Evolutionary conservation across 345 rosid species (phyloP).

Genomic region (Erodium maritimum): DNA sequence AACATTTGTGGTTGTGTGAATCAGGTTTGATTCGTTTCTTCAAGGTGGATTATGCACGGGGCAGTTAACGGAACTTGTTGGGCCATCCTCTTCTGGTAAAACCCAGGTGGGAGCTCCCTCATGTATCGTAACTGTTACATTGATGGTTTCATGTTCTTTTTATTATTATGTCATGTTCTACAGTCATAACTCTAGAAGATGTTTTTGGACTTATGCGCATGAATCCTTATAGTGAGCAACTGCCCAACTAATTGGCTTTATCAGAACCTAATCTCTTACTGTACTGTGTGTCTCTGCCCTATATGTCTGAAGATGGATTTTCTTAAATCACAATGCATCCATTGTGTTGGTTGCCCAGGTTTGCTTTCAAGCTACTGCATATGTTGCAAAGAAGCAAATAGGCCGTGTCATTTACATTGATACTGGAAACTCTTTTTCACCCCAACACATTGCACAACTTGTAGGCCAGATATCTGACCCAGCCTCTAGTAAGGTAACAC

Average conservation of each 20-base stretch:
- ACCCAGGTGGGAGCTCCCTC: constrained; percentile 44
- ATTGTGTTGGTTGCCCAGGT: constrained; percentile 23
- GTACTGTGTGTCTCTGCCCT: too few relatives aligned
- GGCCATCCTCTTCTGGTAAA: constrained; percentile 85
- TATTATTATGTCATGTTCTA: too few relatives aligned
- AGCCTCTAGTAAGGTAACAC: constrained; percentile 26
- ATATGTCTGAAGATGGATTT: too few relatives aligned
- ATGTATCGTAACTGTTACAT: too few relatives aligned
- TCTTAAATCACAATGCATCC: neutral
- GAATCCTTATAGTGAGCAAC: too few relatives aligned
- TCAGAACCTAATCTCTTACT: too few relatives aligned
- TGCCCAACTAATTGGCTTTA: too few relatives aligned
- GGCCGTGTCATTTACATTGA: constrained; percentile 52
- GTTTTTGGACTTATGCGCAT: too few relatives aligned
- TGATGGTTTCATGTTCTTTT: too few relatives aligned
- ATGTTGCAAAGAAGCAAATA: constrained; percentile 32
- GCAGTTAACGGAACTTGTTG: constrained; percentile 70
- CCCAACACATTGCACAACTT: constrained; percentile 43
- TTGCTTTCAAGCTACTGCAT: constrained; percentile 55
- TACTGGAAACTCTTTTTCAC: constrained; percentile 76
- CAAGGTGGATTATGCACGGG: constrained; percentile 58
- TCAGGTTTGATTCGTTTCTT: constrained; percentile 57
- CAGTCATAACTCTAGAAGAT: too few relatives aligned
- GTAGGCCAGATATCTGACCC: constrained; percentile 22
- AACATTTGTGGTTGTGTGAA: constrained; percentile 5